Evolutionary conservation across 2,329 filamentous ascomycete genomes (phyloP), one percentile per base, ranked within the genome.

Genomic region (Catunica adiposa): DNA sequence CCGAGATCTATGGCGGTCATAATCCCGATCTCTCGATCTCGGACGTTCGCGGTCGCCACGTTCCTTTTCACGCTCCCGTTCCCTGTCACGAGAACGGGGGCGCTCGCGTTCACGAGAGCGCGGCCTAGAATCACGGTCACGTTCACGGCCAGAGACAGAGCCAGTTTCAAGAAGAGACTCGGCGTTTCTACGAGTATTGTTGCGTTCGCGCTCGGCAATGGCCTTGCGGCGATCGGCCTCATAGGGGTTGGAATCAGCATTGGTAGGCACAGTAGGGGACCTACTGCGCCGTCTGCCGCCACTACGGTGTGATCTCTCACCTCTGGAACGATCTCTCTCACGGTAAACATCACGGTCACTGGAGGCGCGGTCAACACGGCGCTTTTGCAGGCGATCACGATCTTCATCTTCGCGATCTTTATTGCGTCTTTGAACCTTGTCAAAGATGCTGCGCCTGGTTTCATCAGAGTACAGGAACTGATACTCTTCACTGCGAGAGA

Each of bases 141-240:
- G 63, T 11, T 70, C 66, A 1, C 68, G 64, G 1, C 48, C 38
- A 14, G 37, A 26, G 15, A 34, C 3, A 1, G 52, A 17, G 5
- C 26, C 31, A 7, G 56, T 23, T 34, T 58, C 56, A 42, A 58
- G 56, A 6, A 58, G 48, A 20, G 56, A 58, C 26, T 58, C 56
- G 11, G 56, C 56, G 37, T 58, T 58, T 48, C 56, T 52, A 22
- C 56, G 56, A 37, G 56, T 55, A 70, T 95, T 94, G 63, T 94
- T 89, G 61, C 89, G 84, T 70, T 97, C 94, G 51, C 94, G 84
- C 66, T 95, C 89, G 57, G 89, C 89, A 65, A 92, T 89, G 46
- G 90, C 90, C 68, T 90, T 92, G 64, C 89, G 84, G 61, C 92
- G 82, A 66, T 98, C 92, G 59, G 89, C 92, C 69, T 97, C 92